Conservation (phyloP, 768 basidiomycete species). For the Coprinopsis sp. region DNA sequence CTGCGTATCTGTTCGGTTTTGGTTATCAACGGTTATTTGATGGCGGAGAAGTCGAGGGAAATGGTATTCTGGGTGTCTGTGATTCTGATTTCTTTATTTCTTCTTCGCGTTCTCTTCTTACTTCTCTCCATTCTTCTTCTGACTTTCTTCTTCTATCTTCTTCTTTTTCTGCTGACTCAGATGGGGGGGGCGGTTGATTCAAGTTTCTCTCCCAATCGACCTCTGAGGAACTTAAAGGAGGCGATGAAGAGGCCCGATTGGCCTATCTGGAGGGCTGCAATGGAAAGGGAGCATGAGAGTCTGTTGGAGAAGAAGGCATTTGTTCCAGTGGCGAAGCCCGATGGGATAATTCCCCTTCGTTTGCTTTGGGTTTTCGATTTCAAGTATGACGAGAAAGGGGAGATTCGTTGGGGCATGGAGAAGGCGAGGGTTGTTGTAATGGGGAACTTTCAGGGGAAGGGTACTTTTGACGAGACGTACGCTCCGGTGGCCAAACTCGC, state of each 20-base stretch:
- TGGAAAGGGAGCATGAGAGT: conserved; percentile 20
- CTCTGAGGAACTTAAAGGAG: no score
- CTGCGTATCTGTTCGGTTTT: no score
- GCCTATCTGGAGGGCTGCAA: conserved; percentile 19
- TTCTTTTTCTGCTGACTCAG: no score
- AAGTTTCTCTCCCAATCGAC: no score
- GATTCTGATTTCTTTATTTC: no score
- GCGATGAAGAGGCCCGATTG: neutral
- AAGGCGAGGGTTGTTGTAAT: conserved; percentile 32
- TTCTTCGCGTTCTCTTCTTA: no score
- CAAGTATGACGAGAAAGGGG: conserved; percentile 2
- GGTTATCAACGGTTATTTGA: no score
- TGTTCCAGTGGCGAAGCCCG: conserved; percentile 12
- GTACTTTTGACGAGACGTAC: conserved; percentile 33
- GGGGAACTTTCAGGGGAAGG: conserved; percentile 34
- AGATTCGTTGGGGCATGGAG: conserved; percentile 2
- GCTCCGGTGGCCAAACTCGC: conserved; percentile 22
- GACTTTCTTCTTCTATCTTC: no score
- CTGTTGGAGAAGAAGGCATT: conserved; percentile 22
- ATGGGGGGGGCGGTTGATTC: no score
- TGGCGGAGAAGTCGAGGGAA: no score
- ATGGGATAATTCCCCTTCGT: neutral
- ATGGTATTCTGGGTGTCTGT: no score
- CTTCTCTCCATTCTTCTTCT: no score
- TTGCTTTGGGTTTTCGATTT: conserved; percentile 5